Evolutionary conservation across 192 early-diverging fungal genomes (phyloP).

Genomic region (Coemansia sp.): DNA sequence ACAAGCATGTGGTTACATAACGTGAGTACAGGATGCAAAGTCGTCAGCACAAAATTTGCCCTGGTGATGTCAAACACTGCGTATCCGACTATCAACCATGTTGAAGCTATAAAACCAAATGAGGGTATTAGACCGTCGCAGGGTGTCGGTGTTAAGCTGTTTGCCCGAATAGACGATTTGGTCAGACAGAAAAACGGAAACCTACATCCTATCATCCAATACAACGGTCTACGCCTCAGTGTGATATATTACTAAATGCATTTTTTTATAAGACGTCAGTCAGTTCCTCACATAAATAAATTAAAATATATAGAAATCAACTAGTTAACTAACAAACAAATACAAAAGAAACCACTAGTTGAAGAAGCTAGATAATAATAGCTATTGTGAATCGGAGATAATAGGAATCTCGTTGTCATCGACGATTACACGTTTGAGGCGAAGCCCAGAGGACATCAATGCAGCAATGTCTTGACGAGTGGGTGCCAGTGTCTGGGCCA

Average conservation of each 20-base stretch:
- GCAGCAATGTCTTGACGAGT: conserved; percentile 7
- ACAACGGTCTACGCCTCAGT: conserved; percentile 5
- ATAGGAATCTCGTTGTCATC: background rate
- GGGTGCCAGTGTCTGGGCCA: conserved; percentile 8
- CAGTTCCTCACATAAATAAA: background rate
- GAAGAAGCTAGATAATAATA: background rate
- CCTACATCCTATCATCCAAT: conserved; percentile 2
- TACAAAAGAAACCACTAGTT: background rate
- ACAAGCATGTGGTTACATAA: conserved; percentile 32
- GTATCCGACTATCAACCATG: conserved; percentile 13
- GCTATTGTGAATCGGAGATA: too few species aligned
- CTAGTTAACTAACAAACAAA: background rate
- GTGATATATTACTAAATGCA: conserved; percentile 3
- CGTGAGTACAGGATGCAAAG: conserved; percentile 9
- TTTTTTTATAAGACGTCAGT: too few species aligned
- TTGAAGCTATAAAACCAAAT: conserved; percentile 14
- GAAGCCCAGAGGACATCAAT: conserved; percentile 12
- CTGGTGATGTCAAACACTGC: conserved; percentile 18
- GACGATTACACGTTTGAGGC: conserved; percentile 8
- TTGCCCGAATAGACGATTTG: conserved; percentile 1
- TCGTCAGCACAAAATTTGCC: conserved; percentile 11
- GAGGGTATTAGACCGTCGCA: conserved; percentile 25
- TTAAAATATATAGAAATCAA: conserved; percentile 1
- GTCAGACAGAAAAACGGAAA: background rate
- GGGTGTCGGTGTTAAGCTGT: conserved; percentile 20